These are phyloP conservation scores for Amanita polypyramis DNA, from an alignment of 768 basidiomycete species.

Conservation along the genomic window DNA sequence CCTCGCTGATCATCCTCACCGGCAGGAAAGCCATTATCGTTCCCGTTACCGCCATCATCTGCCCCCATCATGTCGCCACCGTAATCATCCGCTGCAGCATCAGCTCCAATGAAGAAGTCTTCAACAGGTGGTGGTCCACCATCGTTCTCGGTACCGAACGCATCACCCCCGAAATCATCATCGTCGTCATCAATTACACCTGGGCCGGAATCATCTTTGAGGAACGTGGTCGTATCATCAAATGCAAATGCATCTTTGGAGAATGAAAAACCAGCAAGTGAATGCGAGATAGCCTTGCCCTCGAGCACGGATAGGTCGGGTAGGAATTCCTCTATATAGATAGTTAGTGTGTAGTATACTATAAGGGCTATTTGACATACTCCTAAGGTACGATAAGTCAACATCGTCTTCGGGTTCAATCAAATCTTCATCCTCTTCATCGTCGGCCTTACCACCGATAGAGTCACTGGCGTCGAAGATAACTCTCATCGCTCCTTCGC, in stretches of 20 bases:
- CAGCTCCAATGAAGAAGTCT: slow-evolving; percentile 59
- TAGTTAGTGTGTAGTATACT: slow-evolving; percentile 3
- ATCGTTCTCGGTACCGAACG: slow-evolving; percentile 27
- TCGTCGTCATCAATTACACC: slow-evolving; percentile 27
- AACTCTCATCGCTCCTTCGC: slow-evolving; percentile 76
- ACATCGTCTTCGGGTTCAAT: slow-evolving; percentile 63
- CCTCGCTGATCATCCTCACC: slow-evolving; percentile 29
- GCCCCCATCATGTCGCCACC: slow-evolving; percentile 14
- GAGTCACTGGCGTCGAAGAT: slow-evolving; percentile 96
- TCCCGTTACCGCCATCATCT: slow-evolving; percentile 26
- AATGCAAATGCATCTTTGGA: slow-evolving; percentile 51
- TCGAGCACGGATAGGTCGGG: slow-evolving; percentile 57
- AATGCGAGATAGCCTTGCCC: slow-evolving; percentile 68
- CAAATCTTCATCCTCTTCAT: slow-evolving; percentile 65
- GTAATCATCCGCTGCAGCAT: slow-evolving; percentile 25
- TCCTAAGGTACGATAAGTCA: slow-evolving; percentile 51
- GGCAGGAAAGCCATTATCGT: slow-evolving; percentile 35
- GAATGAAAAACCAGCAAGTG: slow-evolving; percentile 77
- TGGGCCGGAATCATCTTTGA: slow-evolving; percentile 40
- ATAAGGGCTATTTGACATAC: slow-evolving; percentile 25
- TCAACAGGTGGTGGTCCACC: slow-evolving; percentile 33
- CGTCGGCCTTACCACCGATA: slow-evolving; percentile 42
- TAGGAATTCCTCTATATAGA: slow-evolving; percentile 51
- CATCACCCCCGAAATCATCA: slow-evolving; percentile 19
- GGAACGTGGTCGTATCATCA: slow-evolving; percentile 50